phyloP scores from a whole-genome alignment of 2,329 filamentous ascomycete genomes.

The Microsporum canis region DNA sequence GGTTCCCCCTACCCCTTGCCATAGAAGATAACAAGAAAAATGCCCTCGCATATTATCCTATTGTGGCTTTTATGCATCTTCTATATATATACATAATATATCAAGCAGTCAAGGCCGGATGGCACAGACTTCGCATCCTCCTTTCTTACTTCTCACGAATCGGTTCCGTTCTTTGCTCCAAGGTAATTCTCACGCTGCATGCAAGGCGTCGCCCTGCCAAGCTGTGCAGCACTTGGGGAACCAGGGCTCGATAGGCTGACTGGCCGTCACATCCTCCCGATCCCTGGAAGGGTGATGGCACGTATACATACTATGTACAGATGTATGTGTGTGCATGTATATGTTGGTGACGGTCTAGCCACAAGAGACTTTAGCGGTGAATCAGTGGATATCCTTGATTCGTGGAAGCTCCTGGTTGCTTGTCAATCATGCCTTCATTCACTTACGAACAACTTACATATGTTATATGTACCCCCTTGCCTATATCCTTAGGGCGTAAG shows the following conservation, averaged over 20 bases:
- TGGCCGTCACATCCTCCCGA: neutral
- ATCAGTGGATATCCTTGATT: neutral
- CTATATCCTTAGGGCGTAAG: neutral
- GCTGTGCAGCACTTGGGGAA: neutral
- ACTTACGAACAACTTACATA: neutral
- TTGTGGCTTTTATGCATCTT: no score
- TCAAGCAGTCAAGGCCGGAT: no score
- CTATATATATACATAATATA: no score
- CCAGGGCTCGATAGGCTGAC: neutral
- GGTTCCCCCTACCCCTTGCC: neutral
- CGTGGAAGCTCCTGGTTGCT: neutral
- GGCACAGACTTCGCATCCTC: no score
- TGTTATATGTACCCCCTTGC: neutral
- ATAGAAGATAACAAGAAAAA: neutral
- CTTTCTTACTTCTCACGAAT: neutral
- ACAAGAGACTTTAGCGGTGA: neutral
- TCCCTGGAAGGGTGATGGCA: neutral
- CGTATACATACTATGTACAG: neutral
- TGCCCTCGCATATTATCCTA: no score
- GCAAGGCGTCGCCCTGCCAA: neutral
- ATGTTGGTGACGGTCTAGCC: conserved; percentile 1
- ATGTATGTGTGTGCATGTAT: neutral
- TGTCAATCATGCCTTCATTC: neutral
- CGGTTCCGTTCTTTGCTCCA: neutral
- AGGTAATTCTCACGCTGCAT: neutral